Evolutionary conservation across 306 rosid genomes (phyloP), one percentile per base, ranked within the genome.

Genomic region (Albizia julibrissin): DNA sequence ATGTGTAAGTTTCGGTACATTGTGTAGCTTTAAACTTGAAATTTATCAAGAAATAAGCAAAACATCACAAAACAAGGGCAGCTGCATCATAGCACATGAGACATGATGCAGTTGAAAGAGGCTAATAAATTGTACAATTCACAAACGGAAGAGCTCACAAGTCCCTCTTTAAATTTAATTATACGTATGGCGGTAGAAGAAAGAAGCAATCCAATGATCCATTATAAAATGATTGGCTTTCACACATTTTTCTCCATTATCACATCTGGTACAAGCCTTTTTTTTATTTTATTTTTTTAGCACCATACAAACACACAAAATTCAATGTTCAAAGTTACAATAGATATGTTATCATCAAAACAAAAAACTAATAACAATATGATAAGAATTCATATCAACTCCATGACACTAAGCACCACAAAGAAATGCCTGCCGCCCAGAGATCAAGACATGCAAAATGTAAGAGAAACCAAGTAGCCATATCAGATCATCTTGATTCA

Each of bases 391-490:
- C 26, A n/a, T 11, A 69, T 69, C 52, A 69, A n/a, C 33, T 42
- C 19, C 68, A 71, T 67, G 19, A 79, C 10, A 16, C 40, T 26
- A 68, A 34, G 72, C 59, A 31, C 31, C 21, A 47, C 21, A 14
- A 84, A 72, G 40, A 73, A 73, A 56, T 74, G 43, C 33, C 73
- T 13, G 18, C 37, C 29, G 0, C 31, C 66, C 16, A 52, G 34
- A 34, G 5, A 74, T 75, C 61, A 19, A 54, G 65, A 52, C 59
- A 52, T 56, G 70, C 69, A 69, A 50, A 44, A 52, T 62, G 75
- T 11, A 21, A 81, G 64, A 64, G 58, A 71, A 65, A 56, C 76
- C 12, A 68, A 66, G 66, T 65, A 80, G 43, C 18, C 54, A 47
- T 22, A 56, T 76, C 26, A 19, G 67, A 50, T 18, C 27, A 66